These are phyloP conservation scores for Phenoliferia sp. DNA, from an alignment of 1,284 basidiomycete genomes.

Conservation along the genomic window DNA sequence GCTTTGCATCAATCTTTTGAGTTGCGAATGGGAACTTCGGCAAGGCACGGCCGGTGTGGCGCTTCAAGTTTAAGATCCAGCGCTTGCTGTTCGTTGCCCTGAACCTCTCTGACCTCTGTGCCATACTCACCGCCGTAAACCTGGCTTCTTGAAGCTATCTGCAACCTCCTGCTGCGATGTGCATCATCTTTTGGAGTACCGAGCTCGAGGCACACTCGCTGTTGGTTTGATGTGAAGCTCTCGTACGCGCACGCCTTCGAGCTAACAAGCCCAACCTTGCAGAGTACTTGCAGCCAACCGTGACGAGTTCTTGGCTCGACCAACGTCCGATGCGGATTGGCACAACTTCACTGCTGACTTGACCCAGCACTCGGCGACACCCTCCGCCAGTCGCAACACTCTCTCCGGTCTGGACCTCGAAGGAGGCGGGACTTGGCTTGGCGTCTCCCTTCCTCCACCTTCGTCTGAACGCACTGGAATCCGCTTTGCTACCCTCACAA, in stretches of 20 bases:
- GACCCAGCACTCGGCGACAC: background rate
- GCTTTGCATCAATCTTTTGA: too few species aligned
- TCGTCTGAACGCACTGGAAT: background rate
- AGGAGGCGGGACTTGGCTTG: conserved; percentile 36
- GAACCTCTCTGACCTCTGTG: too few species aligned
- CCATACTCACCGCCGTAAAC: too few species aligned
- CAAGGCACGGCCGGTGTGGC: too few species aligned
- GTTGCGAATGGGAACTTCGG: too few species aligned
- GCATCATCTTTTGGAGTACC: conserved; percentile 25
- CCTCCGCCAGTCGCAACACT: background rate
- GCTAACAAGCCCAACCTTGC: background rate
- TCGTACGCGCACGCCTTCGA: too few species aligned
- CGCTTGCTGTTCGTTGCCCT: too few species aligned
- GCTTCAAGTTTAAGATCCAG: too few species aligned
- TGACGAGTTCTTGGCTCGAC: conserved; percentile 35
- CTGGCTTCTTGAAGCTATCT: too few species aligned
- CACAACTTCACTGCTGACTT: conserved; percentile 12
- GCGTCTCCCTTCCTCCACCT: conserved; percentile 14
- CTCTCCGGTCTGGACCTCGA: conserved; percentile 33
- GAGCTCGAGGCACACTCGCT: conserved; percentile 8
- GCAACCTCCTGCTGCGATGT: too few species aligned
- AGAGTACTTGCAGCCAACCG: conserved; percentile 34
- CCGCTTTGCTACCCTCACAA: conserved; percentile 34
- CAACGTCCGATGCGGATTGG: conserved; percentile 26
- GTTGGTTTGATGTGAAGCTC: conserved; percentile 5